These are phyloP conservation scores for Starmerella apicola DNA, from an alignment of 805 yeast genomes.

Conservation along the genomic window DNA sequence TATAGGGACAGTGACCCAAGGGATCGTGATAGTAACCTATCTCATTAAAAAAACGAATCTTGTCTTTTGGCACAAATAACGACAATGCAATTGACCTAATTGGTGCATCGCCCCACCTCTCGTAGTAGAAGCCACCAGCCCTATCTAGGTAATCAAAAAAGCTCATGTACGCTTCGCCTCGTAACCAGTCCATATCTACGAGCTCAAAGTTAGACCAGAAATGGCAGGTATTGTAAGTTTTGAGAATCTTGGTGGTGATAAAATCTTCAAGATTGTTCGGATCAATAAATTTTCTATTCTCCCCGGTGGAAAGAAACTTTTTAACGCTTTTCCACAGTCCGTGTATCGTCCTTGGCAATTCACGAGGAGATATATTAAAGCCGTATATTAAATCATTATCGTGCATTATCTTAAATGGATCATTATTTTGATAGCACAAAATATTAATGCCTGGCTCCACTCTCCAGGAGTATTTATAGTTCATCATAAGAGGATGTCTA, in stretches of 20 bases:
- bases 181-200: slow-evolving; percentile 62
- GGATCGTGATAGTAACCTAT: slow-evolving; percentile 59
- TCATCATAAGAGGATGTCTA: slow-evolving; percentile 42
- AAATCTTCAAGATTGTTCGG: slow-evolving; percentile 52
- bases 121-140: slow-evolving; percentile 87
- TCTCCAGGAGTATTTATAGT: slow-evolving; percentile 64
- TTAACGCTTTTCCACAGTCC: slow-evolving; percentile 47
- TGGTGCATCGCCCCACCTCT: slow-evolving; percentile 94
- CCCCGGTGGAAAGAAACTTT: slow-evolving; percentile 22
- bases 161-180: slow-evolving; percentile 53
- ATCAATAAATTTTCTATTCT: slow-evolving; percentile 40
- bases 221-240: slow-evolving; percentile 68
- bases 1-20: slow-evolving; percentile 66
- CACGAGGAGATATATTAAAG: slow-evolving; percentile 53
- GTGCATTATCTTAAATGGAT: slow-evolving; percentile 49
- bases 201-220: slow-evolving; percentile 85
- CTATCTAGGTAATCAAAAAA: slow-evolving; percentile 66
- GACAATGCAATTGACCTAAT: slow-evolving; percentile 79
- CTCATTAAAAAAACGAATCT: slow-evolving; percentile 68
- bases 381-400: slow-evolving; percentile 47
- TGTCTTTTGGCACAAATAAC: slow-evolving; percentile 54
- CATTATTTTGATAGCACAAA: slow-evolving; percentile 50
- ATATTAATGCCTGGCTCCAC: slow-evolving; percentile 58
- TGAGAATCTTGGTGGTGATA: slow-evolving; percentile 56
- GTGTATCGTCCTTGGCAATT: slow-evolving; percentile 48